These are phyloP conservation scores for Exophiala lecanii-corni DNA, from an alignment of 2,329 filamentous ascomycete genomes.

Conservation along the genomic window DNA sequence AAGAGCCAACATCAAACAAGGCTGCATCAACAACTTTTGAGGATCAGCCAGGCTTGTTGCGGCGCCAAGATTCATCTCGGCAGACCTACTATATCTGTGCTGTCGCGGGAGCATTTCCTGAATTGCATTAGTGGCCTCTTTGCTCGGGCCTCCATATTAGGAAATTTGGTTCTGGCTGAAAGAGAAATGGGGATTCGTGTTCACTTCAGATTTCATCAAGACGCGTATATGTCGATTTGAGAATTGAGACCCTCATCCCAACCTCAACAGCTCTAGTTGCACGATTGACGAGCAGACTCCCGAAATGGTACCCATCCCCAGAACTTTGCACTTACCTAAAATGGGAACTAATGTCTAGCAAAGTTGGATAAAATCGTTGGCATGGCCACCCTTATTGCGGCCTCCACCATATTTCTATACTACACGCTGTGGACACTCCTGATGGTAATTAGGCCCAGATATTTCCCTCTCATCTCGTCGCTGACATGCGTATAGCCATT, in stretches of 20 bases:
- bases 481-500: conserved; percentile 83
- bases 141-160: conserved; percentile 2
- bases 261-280: no score
- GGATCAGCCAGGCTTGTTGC: background rate
- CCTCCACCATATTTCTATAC: conserved; percentile 74
- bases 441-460: conserved; percentile 87
- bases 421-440: conserved; percentile 97
- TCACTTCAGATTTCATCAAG: no score
- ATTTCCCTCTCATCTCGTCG: no score
- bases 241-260: no score
- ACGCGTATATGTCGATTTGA: no score
- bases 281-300: no score
- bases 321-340: no score
- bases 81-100: background rate
- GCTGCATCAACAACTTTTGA: no score
- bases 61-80: background rate
- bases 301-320: no score
- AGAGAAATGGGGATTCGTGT: conserved; percentile 19
- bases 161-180: conserved; percentile 2
- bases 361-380: conserved; percentile 88
- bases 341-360: background rate
- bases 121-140: no score
- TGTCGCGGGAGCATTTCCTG: no score
- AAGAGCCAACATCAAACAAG: no score
- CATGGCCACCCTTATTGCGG: conserved; percentile 70